These are phyloP conservation scores for Globisporangium spinosum DNA, from an alignment of 352 stramenopile genomes.

Conservation along the genomic window DNA sequence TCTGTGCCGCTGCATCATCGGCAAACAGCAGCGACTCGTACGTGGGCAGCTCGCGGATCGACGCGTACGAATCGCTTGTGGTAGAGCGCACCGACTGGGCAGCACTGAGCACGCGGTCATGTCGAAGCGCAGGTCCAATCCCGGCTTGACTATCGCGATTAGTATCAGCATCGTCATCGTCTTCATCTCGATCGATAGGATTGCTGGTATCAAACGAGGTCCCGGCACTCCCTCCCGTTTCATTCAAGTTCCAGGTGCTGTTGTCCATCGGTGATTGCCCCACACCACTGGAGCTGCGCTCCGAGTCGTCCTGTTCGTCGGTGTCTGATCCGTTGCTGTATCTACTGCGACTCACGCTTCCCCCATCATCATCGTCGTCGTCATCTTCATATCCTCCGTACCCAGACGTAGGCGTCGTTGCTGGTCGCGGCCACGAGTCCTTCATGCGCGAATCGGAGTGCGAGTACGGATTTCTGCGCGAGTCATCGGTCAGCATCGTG, in stretches of 20 bases:
- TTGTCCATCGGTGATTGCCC: not conserved
- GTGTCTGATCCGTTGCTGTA: slow-evolving; percentile 1
- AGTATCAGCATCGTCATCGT: not conserved
- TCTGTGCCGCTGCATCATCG: slow-evolving; percentile 5
- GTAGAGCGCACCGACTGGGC: slow-evolving; percentile 17
- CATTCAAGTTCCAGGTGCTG: slow-evolving; percentile 6
- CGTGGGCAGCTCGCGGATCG: slow-evolving; percentile 13
- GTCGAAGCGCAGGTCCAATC: not conserved
- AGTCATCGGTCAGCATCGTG: slow-evolving; percentile 14
- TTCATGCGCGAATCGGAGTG: slow-evolving; percentile 13
- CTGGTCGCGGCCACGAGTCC: slow-evolving; percentile 15
- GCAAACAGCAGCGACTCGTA: slow-evolving; percentile 21
- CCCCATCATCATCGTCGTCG: not conserved
- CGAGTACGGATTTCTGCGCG: slow-evolving; percentile 9
- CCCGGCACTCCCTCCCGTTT: not conserved
- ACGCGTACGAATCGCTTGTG: slow-evolving; percentile 31
- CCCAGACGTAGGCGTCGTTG: slow-evolving; percentile 2
- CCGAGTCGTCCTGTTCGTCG: not conserved
- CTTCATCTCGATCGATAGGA: not conserved
- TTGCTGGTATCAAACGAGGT: slow-evolving; percentile 2
- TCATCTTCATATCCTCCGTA: not conserved
- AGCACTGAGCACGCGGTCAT: slow-evolving; percentile 1
- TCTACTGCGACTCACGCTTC: not conserved
- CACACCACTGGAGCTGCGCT: slow-evolving; percentile 1
- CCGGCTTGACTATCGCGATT: not conserved